These are phyloP conservation scores for Oryza meridionalis DNA, from an alignment of 176 grass and related monocot genomes.

Conservation along the genomic window DNA sequence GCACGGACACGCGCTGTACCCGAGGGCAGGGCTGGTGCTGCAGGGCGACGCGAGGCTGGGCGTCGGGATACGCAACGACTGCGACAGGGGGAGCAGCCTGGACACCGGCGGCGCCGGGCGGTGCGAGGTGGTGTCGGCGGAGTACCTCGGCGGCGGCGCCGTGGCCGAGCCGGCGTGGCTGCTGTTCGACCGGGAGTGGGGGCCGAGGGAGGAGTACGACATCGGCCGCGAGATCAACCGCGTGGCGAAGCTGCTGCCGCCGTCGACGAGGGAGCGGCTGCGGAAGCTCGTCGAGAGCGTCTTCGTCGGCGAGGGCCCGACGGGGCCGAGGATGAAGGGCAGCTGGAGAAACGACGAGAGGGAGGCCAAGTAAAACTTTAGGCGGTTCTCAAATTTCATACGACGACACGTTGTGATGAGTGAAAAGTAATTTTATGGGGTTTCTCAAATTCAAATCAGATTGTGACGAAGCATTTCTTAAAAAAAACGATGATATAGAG, in stretches of 20 bases:
- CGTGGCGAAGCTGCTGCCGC: conserved; percentile 60
- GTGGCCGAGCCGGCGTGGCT: conserved; percentile 68
- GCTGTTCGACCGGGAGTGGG: conserved; percentile 74
- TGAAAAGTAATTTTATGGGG: not conserved
- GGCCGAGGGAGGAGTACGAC: conserved; percentile 79
- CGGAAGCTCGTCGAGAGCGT: conserved; percentile 50
- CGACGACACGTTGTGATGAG: not conserved
- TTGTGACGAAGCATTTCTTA: not conserved
- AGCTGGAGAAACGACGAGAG: conserved; percentile 74
- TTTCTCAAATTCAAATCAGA: not conserved
- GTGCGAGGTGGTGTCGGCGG: conserved; percentile 69
- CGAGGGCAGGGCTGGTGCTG: conserved; percentile 58
- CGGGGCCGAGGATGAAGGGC: conserved; percentile 73
- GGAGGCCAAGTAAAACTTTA: not conserved
- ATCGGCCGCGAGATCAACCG: conserved; percentile 65
- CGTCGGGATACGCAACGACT: conserved; percentile 87
- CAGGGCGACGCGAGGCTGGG: conserved; percentile 66
- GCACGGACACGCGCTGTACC: conserved; percentile 80
- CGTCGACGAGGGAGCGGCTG: conserved; percentile 38
- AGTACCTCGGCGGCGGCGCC: conserved; percentile 47
- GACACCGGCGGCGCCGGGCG: conserved; percentile 44
- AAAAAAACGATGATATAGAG: no score
- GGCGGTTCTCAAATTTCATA: not conserved
- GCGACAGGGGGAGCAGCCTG: conserved; percentile 58
- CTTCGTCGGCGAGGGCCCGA: conserved; percentile 76